Evolutionary conservation across 2,329 filamentous ascomycete genomes (phyloP), one percentile per base, ranked within the genome.

Genomic region (Sarocladium kiliense): DNA sequence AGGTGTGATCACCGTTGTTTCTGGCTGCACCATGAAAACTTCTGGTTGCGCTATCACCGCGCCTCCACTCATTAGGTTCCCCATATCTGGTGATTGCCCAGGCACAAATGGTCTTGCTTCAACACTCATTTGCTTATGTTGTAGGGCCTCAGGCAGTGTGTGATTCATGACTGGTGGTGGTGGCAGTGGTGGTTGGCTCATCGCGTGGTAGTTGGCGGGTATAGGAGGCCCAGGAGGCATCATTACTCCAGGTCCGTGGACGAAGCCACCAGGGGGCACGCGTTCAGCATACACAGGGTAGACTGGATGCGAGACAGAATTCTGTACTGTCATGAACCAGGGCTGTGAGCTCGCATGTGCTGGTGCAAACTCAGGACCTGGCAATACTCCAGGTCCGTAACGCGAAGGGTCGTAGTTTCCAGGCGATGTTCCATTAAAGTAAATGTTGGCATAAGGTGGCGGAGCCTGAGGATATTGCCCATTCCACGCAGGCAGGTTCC

Each of bases 31-130:
- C 18, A 45, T 12, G 11, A 12, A 4, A 10, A 26, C 21, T 16
- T 45, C 41, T 6, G 10, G 41, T 6, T n/a, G n/a, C n/a, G n/a
- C n/a, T n/a, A n/a, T n/a, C n/a, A n/a, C n/a, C n/a, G n/a, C 37
- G 7, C 9, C 37, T 9, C 30, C 30, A 34, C 9, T 34, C 10
- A n/a, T 12, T 41, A 19, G 7, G 9, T 10, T 23, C 7, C 4
- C 21, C 9, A 16, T 10, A 14, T 23, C 19, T 9, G 47, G 27
- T 21, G 47, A 34, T 14, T 34, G 27, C 7, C 47, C 27, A 3
- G 47, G 47, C n/a, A 51, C 47, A 36, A 51, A 51, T 10, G 47
- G 47, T 11, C 30, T 26, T 34, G 47, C 47, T 23, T 51, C 47
- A 12, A 51, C 47, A 36, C 47, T 34, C 27, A 51, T 45, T 45